These are phyloP conservation scores for Dimocarpus longan DNA, from an alignment of 345 rosid species.

Conservation along the genomic window DNA sequence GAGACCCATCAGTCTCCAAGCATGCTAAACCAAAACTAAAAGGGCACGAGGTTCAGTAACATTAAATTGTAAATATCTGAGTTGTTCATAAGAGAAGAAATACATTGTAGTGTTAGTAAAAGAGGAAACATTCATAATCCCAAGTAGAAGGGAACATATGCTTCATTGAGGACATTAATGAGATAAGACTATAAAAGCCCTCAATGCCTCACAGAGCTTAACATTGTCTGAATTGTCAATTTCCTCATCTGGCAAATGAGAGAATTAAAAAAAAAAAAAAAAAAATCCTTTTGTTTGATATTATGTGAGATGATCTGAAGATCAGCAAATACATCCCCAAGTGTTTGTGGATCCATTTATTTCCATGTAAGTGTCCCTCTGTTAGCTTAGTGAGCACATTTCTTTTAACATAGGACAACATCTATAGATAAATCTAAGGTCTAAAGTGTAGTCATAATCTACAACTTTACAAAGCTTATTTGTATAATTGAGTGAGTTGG, in stretches of 20 bases:
- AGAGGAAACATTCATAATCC: not conserved
- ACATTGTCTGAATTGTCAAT: not conserved
- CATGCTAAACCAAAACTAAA: constrained; percentile 9
- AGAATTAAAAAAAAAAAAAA: not conserved
- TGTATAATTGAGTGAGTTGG: not conserved
- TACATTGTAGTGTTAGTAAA: not conserved
- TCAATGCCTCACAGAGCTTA: not conserved
- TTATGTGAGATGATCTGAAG: not conserved
- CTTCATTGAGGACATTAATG: not conserved
- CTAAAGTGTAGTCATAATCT: not conserved
- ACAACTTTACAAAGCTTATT: not conserved
- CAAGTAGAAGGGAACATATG: not conserved
- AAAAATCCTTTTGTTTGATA: not conserved
- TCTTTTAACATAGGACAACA: not conserved
- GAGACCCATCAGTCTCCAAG: not conserved
- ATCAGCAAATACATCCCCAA: not conserved
- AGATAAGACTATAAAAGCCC: not conserved
- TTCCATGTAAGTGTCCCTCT: not conserved
- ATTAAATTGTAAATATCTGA: not conserved
- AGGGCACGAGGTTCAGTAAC: not conserved
- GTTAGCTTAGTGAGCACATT: not conserved
- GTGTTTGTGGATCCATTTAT: not conserved
- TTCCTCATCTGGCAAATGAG: not conserved
- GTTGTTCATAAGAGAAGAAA: not conserved
- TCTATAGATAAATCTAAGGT: not conserved